These are phyloP conservation scores for Venturia carpophila DNA, from an alignment of 2,329 filamentous ascomycete species.

Conservation along the genomic window DNA sequence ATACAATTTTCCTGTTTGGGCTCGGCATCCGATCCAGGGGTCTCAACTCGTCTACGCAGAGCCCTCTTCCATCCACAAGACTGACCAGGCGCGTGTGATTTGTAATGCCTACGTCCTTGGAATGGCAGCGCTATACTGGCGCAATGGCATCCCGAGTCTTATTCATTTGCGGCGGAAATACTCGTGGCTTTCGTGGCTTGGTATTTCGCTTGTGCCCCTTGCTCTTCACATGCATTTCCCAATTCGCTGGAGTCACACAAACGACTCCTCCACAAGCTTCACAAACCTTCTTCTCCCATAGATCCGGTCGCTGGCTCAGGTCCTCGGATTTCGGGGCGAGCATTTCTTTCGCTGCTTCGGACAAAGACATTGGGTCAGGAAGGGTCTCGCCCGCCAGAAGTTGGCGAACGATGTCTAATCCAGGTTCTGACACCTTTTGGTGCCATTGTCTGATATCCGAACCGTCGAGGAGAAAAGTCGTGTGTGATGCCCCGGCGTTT, in stretches of 20 bases:
- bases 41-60: background rate
- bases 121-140: background rate
- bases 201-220: conserved; percentile 16
- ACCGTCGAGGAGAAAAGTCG: conserved; percentile 73
- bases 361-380: conserved; percentile 48
- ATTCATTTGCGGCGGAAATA: background rate
- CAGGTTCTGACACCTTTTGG: conserved; percentile 56
- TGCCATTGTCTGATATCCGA: conserved; percentile 58
- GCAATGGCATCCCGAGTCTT: background rate
- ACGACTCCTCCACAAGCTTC: conserved; percentile 57
- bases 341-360: conserved; percentile 47
- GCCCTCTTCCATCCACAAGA: background rate
- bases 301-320: conserved; percentile 35
- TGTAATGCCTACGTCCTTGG: background rate
- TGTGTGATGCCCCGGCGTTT: conserved; percentile 45
- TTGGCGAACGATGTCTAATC: conserved; percentile 49
- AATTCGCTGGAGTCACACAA: conserved; percentile 47
- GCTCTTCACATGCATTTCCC: conserved; percentile 46
- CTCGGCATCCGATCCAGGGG: background rate
- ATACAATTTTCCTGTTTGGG: background rate
- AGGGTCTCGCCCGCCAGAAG: conserved; percentile 55
- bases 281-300: conserved; percentile 53
- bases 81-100: background rate
- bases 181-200: background rate
- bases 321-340: conserved; percentile 48